These are phyloP conservation scores for Oryza glaberrima DNA, from an alignment of 176 grass and related monocot genomes.

Conservation along the genomic window DNA sequence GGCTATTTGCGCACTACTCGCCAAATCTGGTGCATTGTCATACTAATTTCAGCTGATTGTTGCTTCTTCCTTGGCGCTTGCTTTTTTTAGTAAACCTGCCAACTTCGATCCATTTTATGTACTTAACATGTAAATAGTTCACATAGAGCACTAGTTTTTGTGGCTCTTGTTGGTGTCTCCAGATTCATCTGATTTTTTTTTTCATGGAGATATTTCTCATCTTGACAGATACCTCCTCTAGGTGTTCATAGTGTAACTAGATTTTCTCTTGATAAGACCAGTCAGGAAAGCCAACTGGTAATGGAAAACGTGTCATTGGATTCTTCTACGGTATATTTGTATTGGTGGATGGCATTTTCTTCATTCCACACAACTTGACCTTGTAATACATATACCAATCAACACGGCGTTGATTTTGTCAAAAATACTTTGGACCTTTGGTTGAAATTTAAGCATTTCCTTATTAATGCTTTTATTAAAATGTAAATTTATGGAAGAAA, in stretches of 20 bases:
- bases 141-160: not conserved
- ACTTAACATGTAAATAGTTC: not conserved
- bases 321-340: slow-evolving; percentile 26
- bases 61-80: not conserved
- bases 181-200: slow-evolving; percentile 9
- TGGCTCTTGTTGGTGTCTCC: not conserved
- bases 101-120: not conserved
- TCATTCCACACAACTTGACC: slow-evolving; percentile 27
- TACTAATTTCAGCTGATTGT: not conserved
- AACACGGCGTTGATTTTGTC: slow-evolving; percentile 18
- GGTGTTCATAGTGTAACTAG: not conserved
- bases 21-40: not conserved
- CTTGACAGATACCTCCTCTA: not conserved
- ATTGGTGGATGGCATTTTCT: slow-evolving; percentile 27
- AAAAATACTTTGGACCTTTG: slow-evolving; percentile 27
- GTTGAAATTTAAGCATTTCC: slow-evolving; percentile 20
- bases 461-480: slow-evolving; percentile 39
- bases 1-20: not conserved
- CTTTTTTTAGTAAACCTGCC: not conserved
- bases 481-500: not conserved
- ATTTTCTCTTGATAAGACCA: slow-evolving; percentile 1
- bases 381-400: slow-evolving; percentile 28
- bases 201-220: not conserved
- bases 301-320: slow-evolving; percentile 22
- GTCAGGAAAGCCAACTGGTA: slow-evolving; percentile 13